phyloP scores from a whole-genome alignment of 2,329 filamentous ascomycete genomes.

The Chalaropsis thielavioides region DNA sequence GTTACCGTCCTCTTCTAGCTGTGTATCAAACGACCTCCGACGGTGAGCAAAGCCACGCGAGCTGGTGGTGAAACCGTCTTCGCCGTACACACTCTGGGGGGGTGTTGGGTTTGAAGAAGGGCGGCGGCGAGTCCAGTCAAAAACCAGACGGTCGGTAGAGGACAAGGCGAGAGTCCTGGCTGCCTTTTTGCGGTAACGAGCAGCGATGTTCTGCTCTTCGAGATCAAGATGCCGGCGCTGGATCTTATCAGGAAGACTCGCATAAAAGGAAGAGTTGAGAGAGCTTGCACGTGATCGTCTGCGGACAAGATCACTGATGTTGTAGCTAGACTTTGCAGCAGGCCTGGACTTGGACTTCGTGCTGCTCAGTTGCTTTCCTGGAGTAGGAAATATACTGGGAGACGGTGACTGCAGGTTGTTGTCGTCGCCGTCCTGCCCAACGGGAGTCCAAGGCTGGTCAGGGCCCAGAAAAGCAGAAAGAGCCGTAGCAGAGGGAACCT shows the following conservation, averaged over 20 bases:
- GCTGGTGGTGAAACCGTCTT: slow-evolving; percentile 16
- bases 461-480: not conserved
- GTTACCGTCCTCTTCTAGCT: slow-evolving; percentile 13
- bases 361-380: slow-evolving; percentile 5
- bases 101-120: slow-evolving; percentile 17
- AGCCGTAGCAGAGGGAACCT: slow-evolving; percentile 12
- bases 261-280: slow-evolving; percentile 52
- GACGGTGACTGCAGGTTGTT: slow-evolving; percentile 8
- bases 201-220: slow-evolving; percentile 46
- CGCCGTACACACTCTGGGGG: slow-evolving; percentile 15
- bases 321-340: slow-evolving; percentile 19
- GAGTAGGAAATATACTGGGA: slow-evolving; percentile 18
- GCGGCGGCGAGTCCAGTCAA: slow-evolving; percentile 16
- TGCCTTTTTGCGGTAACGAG: slow-evolving; percentile 7
- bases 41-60: slow-evolving; percentile 25
- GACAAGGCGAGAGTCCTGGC: slow-evolving; percentile 1
- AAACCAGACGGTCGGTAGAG: slow-evolving; percentile 12
- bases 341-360: not conserved
- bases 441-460: not conserved
- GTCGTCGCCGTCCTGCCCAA: not conserved
- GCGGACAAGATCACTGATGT: slow-evolving; percentile 23
- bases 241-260: slow-evolving; percentile 57
- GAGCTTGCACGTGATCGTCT: slow-evolving; percentile 29
- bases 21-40: slow-evolving; percentile 10
- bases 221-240: slow-evolving; percentile 54